Base-by-base conservation (phyloP, 768 basidiomycete genomes). In the Amanita jacksonii region DNA sequence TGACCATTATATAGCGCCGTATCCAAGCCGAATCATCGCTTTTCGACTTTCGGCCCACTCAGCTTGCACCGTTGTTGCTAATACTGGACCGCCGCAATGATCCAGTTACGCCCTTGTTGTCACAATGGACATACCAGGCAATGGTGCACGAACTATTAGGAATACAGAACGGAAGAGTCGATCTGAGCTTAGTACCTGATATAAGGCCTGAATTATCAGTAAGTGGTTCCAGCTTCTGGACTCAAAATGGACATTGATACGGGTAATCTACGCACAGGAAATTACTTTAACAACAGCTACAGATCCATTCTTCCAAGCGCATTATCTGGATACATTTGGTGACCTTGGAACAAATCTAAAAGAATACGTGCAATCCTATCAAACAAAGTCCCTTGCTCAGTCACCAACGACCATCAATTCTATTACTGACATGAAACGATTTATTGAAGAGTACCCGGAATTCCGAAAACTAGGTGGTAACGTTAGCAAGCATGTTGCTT, bases 51-150 rank as follows among this genome's bases (percentile, higher is more conserved):
- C 76, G 92, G 37, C 70, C 80, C 30, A 90, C 87, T 2, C 88
- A 91, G 60, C 80, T 89, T 6, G 76, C 90, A 2, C 96, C 96
- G 5, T 57, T 98, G 34, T 67, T 99, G 25, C 72, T 99, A 40
- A 88, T 99, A 51, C 73, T 99, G 44, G 96, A 99, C 64, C 76
- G 96, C 49, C 72, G 94, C 50, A 97, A 96, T 62, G 96, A 99
- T 56, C 96, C 96, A 2, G 89, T 98, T 4, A 98, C 96, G 0
- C 96, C 96, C 3, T 65, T 98, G 28, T 71, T 98, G 23, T 90
- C 90, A 2, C 96, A 97, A 62, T 98, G 96, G 96, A 98, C 96
- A 19, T 98, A 98, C 64, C 94, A 98, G 60, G 96, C 94, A 1
- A 97, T 98, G 93, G 96, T 98, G 0, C 96, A 99, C 55, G 96